phyloP scores from a whole-genome alignment of 306 rosid species.

The Clitoria ternatea region DNA sequence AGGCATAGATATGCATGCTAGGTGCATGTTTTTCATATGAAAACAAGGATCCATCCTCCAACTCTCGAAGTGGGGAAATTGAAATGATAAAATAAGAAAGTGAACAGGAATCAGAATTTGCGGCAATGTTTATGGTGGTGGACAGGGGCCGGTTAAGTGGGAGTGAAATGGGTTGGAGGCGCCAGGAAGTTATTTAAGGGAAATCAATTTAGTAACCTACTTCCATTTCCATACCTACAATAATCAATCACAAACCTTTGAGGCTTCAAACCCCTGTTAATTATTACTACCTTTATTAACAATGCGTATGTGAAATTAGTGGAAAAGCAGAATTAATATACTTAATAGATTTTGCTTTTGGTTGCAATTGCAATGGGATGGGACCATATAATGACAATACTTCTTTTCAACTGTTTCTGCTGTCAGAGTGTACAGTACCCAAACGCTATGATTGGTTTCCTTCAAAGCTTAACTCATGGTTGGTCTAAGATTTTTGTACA shows the following conservation, averaged over 20 bases:
- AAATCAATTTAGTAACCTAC: conserved; percentile 44
- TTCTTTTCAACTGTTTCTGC: background rate
- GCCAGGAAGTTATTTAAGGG: conserved; percentile 19
- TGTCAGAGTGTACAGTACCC: background rate
- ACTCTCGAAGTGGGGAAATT: background rate
- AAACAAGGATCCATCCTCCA: no score
- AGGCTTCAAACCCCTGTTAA: background rate
- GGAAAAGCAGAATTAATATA: background rate
- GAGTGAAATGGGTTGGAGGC: conserved; percentile 1
- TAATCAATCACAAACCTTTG: background rate
- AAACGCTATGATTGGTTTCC: background rate
- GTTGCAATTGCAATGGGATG: background rate
- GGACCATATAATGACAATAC: background rate
- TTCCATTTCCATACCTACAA: background rate
- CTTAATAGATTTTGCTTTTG: no score
- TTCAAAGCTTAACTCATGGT: background rate
- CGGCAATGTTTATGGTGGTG: conserved; percentile 11
- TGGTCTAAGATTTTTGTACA: background rate
- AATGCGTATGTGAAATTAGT: background rate
- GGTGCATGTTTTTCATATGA: background rate
- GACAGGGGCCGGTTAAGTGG: conserved; percentile 2
- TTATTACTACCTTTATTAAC: background rate
- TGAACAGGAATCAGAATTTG: conserved; percentile 15
- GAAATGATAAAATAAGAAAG: conserved; percentile 16
- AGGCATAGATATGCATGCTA: background rate